phyloP scores from a whole-genome alignment of 257 asterid genomes.

The Ilex aquifolium region DNA sequence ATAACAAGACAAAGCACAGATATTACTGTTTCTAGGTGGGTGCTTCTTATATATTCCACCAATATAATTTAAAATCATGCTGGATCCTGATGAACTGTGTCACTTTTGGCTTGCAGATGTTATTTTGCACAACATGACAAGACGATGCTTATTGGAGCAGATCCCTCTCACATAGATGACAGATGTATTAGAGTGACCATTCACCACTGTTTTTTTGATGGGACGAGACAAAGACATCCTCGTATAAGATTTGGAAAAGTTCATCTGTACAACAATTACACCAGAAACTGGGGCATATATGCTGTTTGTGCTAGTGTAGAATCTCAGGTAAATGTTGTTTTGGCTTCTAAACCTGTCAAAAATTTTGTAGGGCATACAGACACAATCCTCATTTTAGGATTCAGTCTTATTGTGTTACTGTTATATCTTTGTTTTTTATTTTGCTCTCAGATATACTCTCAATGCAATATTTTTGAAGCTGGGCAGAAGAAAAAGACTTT shows the following conservation, averaged over 20 bases:
- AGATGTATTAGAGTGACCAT: conserved; percentile 88
- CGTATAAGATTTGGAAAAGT: conserved; percentile 92
- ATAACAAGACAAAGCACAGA: conserved; percentile 89
- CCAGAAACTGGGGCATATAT: conserved; percentile 83
- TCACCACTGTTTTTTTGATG: conserved; percentile 95
- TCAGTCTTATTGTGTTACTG: neutral
- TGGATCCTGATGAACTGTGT: conserved; percentile 12
- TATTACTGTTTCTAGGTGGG: conserved; percentile 80
- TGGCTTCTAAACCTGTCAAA: neutral
- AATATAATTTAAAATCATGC: conserved; percentile 1
- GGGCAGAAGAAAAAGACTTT: conserved; percentile 76
- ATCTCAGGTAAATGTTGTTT: conserved; percentile 56
- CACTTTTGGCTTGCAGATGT: conserved; percentile 45
- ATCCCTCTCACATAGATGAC: conserved; percentile 68
- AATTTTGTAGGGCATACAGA: neutral
- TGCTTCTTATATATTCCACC: neutral
- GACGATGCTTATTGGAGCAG: conserved; percentile 94
- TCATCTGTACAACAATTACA: conserved; percentile 81
- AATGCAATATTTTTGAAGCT: conserved; percentile 86
- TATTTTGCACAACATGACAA: conserved; percentile 71
- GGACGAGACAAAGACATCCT: conserved; percentile 84
- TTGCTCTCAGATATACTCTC: conserved; percentile 56
- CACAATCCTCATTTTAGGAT: neutral
- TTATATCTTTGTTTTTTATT: neutral
- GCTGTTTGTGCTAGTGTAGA: conserved; percentile 97